phyloP scores from a whole-genome alignment of 805 yeast species.

The Wickerhamomyces canadensis region DNA sequence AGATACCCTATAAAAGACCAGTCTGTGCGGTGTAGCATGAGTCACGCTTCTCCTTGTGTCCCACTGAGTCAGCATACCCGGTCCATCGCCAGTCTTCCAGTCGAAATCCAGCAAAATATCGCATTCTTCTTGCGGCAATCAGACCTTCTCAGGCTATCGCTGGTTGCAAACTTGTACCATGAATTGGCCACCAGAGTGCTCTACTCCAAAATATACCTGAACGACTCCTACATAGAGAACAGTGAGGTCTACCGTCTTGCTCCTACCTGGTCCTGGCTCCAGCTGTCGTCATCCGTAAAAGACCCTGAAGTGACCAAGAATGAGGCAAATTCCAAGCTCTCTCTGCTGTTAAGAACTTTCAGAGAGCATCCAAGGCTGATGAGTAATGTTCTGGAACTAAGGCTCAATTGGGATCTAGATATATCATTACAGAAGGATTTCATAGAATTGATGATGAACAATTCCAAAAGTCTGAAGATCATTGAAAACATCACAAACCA shows the following conservation, averaged over 20 bases:
- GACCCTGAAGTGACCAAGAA: constrained; percentile 17
- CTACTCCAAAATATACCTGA: constrained; percentile 33
- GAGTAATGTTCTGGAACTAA: constrained; percentile 30
- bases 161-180: constrained; percentile 25
- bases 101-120: constrained; percentile 15
- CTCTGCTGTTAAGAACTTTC: constrained; percentile 23
- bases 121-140: constrained; percentile 26
- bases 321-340: constrained; percentile 27
- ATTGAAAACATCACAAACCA: constrained; percentile 38
- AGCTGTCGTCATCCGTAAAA: constrained; percentile 2
- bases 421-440: constrained; percentile 26
- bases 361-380: constrained; percentile 16
- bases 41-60: no score
- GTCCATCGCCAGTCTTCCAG: constrained; percentile 10
- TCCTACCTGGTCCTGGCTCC: constrained; percentile 34
- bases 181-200: constrained; percentile 26
- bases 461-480: constrained; percentile 26
- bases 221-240: constrained; percentile 35
- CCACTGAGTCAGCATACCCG: neutral
- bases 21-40: no score
- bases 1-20: neutral
- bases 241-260: constrained; percentile 31
- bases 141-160: constrained; percentile 26
- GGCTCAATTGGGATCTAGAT: constrained; percentile 39
- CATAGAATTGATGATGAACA: constrained; percentile 23